Conservation (phyloP, 768 basidiomycete genomes). For the Agrocybe praecox region DNA sequence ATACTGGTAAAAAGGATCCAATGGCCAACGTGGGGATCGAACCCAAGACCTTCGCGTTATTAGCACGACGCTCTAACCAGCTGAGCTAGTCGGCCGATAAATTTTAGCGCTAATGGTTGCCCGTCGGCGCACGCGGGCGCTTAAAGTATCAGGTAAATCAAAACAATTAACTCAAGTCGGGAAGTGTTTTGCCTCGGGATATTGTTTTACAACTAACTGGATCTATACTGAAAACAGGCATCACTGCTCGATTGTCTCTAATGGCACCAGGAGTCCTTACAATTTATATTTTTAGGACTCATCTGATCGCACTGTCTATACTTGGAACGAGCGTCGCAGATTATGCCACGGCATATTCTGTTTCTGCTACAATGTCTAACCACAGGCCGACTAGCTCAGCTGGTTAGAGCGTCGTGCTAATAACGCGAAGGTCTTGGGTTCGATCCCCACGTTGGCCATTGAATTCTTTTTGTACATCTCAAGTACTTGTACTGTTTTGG, state of each 20-base stretch:
- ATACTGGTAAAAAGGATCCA: background rate
- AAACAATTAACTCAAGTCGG: background rate
- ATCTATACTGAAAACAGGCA: no score
- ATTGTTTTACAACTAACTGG: no score
- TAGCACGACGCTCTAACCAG: conserved; percentile 94
- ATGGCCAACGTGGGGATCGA: conserved; percentile 80
- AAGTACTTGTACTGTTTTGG: no score
- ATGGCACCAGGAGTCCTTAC: no score
- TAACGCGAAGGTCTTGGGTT: conserved; percentile 82
- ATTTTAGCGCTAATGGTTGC: background rate
- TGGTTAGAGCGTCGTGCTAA: conserved; percentile 94
- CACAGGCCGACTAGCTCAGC: conserved; percentile 86
- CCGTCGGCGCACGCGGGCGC: background rate
- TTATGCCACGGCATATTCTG: no score
- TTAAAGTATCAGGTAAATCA: background rate
- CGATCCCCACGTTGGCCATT: conserved; percentile 77
- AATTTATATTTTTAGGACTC: no score
- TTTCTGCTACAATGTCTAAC: no score
- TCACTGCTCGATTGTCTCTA: no score
- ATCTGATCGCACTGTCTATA: no score
- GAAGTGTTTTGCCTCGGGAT: no score
- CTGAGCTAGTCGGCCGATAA: conserved; percentile 85
- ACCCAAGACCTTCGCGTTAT: conserved; percentile 83
- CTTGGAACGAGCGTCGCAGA: no score
- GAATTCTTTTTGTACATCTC: background rate